Evolutionary conservation across 495 filamentous ascomycete genomes (phyloP).

Genomic region (Amorphotheca resinae): DNA sequence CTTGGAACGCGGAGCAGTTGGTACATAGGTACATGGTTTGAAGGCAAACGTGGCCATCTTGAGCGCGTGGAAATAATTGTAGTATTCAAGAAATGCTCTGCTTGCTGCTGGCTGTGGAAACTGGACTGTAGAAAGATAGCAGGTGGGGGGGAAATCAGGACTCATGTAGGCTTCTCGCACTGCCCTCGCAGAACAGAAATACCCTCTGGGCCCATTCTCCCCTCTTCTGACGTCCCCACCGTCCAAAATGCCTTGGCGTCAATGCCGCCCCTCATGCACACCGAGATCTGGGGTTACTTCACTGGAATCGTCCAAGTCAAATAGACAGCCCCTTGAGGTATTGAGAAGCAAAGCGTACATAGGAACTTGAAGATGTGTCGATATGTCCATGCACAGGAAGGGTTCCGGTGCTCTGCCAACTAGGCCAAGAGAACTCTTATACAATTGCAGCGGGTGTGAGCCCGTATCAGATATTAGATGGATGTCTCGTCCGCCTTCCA

Average conservation of each 20-base stretch:
- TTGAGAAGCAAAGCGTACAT: no score
- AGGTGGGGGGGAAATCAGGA: not conserved
- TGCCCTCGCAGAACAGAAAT: not conserved
- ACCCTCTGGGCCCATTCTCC: not conserved
- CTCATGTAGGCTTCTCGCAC: not conserved
- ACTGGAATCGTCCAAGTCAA: no score
- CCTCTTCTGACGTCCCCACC: not conserved
- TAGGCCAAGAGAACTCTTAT: no score
- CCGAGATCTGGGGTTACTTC: no score
- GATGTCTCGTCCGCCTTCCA: not conserved
- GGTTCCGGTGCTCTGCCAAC: no score
- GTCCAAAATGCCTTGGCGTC: not conserved
- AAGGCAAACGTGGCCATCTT: constrained; percentile 12
- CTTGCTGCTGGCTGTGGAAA: constrained; percentile 1
- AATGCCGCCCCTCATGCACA: not conserved
- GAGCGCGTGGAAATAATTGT: constrained; percentile 7
- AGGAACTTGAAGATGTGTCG: no score
- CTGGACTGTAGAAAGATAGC: not conserved
- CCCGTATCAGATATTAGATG: no score
- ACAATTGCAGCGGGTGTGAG: no score
- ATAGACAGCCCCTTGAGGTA: no score
- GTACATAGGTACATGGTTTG: constrained; percentile 11
- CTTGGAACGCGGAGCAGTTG: constrained; percentile 13
- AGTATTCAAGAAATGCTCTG: constrained; percentile 6
- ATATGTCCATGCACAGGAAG: no score